Evolutionary conservation across 345 rosid genomes (phyloP).

Genomic region (Hypericum androsaemum): DNA sequence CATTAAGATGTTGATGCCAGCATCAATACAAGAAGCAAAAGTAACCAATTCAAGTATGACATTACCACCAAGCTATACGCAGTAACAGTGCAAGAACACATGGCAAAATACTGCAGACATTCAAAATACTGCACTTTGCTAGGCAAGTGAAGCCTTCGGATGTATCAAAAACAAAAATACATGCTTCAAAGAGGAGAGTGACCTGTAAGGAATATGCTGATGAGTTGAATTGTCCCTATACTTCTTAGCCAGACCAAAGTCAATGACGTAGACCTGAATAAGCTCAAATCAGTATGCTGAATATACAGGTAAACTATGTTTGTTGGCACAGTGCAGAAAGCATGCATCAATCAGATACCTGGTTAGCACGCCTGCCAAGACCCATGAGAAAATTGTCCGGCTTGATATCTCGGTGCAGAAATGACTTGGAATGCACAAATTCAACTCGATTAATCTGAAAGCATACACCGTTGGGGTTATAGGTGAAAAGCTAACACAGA

Average conservation of each 20-base stretch:
- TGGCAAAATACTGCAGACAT: too few species aligned
- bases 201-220: slow-evolving; percentile 92
- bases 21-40: slow-evolving; percentile 1
- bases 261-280: slow-evolving; percentile 66
- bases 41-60: background rate
- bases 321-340: slow-evolving; percentile 1
- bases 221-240: slow-evolving; percentile 68
- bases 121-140: too few species aligned
- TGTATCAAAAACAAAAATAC: too few species aligned
- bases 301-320: slow-evolving; percentile 3
- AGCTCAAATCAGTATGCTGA: slow-evolving; percentile 9
- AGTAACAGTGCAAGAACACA: background rate
- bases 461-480: too few species aligned
- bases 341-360: slow-evolving; percentile 31
- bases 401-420: slow-evolving; percentile 83
- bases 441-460: slow-evolving; percentile 75
- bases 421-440: slow-evolving; percentile 76
- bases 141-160: too few species aligned
- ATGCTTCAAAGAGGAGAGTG: background rate
- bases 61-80: background rate
- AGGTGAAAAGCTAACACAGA: background rate
- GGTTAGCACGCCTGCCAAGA: slow-evolving; percentile 77
- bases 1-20: slow-evolving; percentile 6
- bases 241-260: slow-evolving; percentile 90
- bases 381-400: slow-evolving; percentile 95